These are phyloP conservation scores for Oryza rufipogon DNA, from an alignment of 176 grass and related monocot genomes.

Conservation along the genomic window DNA sequence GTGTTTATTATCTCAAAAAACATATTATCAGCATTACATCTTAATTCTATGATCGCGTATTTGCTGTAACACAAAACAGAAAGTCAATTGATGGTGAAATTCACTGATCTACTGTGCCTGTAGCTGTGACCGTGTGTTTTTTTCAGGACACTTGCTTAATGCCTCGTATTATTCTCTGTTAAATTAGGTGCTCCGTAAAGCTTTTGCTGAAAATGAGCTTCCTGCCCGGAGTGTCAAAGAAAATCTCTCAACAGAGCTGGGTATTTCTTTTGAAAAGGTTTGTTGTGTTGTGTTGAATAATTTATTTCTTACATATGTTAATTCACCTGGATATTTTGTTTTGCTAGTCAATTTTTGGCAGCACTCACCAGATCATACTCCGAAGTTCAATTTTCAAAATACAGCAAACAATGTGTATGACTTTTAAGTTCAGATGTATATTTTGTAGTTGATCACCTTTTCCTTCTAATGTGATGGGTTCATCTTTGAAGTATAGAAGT, in stretches of 20 bases:
- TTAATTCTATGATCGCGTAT: constrained; percentile 16
- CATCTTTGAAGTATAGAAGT: constrained; percentile 26
- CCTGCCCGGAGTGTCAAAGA: constrained; percentile 79
- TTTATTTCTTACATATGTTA: constrained; percentile 12
- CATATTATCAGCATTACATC: background rate
- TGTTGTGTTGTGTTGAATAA: constrained; percentile 12
- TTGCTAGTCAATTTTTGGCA: constrained; percentile 19
- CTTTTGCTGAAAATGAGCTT: constrained; percentile 88
- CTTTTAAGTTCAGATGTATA: constrained; percentile 5
- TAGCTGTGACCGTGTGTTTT: background rate
- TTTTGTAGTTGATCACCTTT: background rate
- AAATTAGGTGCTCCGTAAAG: constrained; percentile 71
- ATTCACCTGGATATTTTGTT: constrained; percentile 10
- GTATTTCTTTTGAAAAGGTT: constrained; percentile 89
- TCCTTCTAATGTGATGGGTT: background rate
- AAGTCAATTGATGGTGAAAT: constrained; percentile 6
- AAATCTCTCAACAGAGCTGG: constrained; percentile 74
- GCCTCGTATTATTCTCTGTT: constrained; percentile 16
- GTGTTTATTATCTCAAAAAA: background rate
- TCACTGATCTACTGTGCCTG: constrained; percentile 6
- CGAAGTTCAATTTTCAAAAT: background rate
- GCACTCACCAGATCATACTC: background rate
- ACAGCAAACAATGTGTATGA: constrained; percentile 18
- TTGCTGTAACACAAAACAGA: background rate
- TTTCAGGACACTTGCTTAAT: constrained; percentile 10